Conservation (phyloP, 2,329 filamentous ascomycete genomes). For the Elsinoe perseae region DNA sequence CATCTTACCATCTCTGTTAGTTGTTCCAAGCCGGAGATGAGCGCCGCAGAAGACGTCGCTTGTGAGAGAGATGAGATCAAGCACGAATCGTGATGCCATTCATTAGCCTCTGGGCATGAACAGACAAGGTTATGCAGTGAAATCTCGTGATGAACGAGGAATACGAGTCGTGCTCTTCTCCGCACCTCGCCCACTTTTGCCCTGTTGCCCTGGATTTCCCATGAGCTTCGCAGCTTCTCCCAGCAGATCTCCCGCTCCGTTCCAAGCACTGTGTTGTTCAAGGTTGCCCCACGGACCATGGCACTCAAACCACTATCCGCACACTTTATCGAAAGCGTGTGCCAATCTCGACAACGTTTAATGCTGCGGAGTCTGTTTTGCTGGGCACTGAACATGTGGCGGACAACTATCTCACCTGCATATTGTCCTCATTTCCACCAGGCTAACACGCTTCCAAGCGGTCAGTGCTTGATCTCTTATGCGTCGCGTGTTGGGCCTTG, state of each 20-base stretch:
- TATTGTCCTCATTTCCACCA: conserved; percentile 3
- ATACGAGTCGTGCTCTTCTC: conserved; percentile 6
- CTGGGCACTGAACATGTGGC: conserved; percentile 3
- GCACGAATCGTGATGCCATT: conserved; percentile 9
- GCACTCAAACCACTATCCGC: conserved; percentile 6
- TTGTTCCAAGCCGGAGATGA: not conserved
- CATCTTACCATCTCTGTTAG: not conserved
- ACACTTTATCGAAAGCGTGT: conserved; percentile 2
- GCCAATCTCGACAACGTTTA: not conserved
- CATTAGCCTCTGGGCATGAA: not conserved
- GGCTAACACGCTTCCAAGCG: not conserved
- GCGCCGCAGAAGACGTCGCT: conserved; percentile 1
- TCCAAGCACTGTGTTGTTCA: not conserved
- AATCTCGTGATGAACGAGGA: not conserved
- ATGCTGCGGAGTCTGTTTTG: not conserved
- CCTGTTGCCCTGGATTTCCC: not conserved
- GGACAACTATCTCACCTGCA: not conserved
- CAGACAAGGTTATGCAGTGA: not conserved
- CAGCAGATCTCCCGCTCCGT: conserved; percentile 5
- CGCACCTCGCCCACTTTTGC: conserved; percentile 6
- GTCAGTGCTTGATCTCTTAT: not conserved
- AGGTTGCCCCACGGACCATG: conserved; percentile 3
- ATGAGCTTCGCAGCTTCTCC: conserved; percentile 8
- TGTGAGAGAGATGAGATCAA: not conserved
- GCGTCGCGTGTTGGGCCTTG: not conserved